A percentile compares a stretch with the other conserved stretches of the same genome.
Evolutionary conservation across 2,329 filamentous ascomycete species (phyloP).

Genomic region (Penicillium sp.): DNA sequence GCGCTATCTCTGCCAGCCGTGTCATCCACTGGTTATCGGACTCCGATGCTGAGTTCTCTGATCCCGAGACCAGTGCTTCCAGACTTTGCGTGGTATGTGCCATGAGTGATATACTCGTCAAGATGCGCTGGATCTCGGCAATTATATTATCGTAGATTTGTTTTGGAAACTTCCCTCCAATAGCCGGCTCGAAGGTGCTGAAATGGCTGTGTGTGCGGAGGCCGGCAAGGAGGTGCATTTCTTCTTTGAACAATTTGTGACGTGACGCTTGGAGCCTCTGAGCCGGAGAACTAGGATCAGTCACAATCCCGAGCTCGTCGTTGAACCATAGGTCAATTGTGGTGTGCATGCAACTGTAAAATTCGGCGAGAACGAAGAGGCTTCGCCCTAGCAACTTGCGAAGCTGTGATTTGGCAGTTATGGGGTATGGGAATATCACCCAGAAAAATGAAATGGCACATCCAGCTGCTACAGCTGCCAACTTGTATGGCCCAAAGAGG

Average conservation of each 20-base stretch:
- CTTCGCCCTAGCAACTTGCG: constrained; percentile 67
- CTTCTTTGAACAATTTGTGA: constrained; percentile 64
- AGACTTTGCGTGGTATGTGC: constrained; percentile 62
- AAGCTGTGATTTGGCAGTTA: constrained; percentile 69
- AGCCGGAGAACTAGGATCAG: constrained; percentile 16
- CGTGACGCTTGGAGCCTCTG: constrained; percentile 55
- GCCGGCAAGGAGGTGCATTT: constrained; percentile 63
- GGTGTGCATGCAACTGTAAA: constrained; percentile 70
- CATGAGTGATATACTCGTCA: constrained; percentile 68
- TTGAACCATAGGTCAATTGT: constrained; percentile 64
- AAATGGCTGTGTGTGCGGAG: constrained; percentile 65
- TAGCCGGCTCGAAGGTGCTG: constrained; percentile 67
- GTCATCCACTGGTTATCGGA: constrained; percentile 56
- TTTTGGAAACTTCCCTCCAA: constrained; percentile 72
- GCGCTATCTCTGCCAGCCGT: constrained; percentile 59
- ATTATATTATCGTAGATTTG: constrained; percentile 66
- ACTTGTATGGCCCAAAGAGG: constrained; percentile 68
- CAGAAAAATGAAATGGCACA: constrained; percentile 72
- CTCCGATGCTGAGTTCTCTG: constrained; percentile 15
- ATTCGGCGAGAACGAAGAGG: constrained; percentile 72
- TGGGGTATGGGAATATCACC: constrained; percentile 73
- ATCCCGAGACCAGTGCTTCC: constrained; percentile 20
- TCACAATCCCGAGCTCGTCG: constrained; percentile 51
- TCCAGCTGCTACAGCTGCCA: constrained; percentile 67
- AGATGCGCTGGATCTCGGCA: constrained; percentile 49